Conservation (phyloP, 1,284 basidiomycete species). For the Sparassis latifolia region DNA sequence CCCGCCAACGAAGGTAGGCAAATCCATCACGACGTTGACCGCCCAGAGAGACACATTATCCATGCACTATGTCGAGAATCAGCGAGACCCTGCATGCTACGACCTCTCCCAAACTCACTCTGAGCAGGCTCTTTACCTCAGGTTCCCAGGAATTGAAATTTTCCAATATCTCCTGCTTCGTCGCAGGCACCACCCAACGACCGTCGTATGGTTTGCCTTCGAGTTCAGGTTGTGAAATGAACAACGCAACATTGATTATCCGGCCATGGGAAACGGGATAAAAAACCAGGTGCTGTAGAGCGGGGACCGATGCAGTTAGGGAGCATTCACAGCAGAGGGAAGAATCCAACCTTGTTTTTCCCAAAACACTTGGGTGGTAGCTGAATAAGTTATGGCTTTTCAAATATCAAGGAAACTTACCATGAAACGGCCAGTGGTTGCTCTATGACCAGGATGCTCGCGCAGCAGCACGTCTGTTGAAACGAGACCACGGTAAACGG, state of each 20-base stretch:
- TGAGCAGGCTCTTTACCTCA: slow-evolving; percentile 37
- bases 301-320: neutral
- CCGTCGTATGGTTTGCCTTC: slow-evolving; percentile 30
- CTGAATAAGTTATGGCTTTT: neutral
- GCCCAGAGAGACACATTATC: slow-evolving; percentile 20
- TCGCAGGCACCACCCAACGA: slow-evolving; percentile 3
- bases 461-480: slow-evolving; percentile 1
- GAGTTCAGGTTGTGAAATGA: slow-evolving; percentile 32
- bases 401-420: neutral
- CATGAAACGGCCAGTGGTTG: neutral
- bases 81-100: no score
- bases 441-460: slow-evolving; percentile 6
- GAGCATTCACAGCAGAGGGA: no score
- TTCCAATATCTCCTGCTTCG: slow-evolving; percentile 29
- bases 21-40: slow-evolving; percentile 20
- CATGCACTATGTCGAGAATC: slow-evolving; percentile 25
- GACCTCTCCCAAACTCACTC: slow-evolving; percentile 24
- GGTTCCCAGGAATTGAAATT: slow-evolving; percentile 40
- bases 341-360: slow-evolving; percentile 7
- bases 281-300: slow-evolving; percentile 35
- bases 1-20: slow-evolving; percentile 21
- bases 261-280: slow-evolving; percentile 42
- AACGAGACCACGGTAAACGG: slow-evolving; percentile 13
- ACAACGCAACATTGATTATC: slow-evolving; percentile 44
- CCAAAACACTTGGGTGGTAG: slow-evolving; percentile 7